Evolutionary conservation across 257 asterid genomes (phyloP), one percentile per base, ranked within the genome.

Genomic region (Leptodermis oblonga): DNA sequence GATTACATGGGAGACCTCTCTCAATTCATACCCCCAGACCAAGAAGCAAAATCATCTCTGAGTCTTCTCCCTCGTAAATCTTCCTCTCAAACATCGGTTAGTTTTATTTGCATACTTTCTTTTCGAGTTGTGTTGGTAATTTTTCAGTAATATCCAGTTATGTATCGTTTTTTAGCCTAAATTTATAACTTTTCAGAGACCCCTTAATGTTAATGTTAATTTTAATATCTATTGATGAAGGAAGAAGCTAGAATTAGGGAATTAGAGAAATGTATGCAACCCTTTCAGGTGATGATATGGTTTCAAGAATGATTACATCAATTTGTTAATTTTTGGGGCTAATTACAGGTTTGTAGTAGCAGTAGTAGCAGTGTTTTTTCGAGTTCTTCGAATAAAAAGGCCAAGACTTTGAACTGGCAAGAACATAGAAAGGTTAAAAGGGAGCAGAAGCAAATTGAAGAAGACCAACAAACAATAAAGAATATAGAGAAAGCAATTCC

Each of bases 1-100:
- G 97, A 92, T 82, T 93, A 88, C 82, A 87, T 93, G 97, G 97
- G 95, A 36, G 97, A 93, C 79, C 90, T 93, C 70, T 88, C 95
- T 71, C 92, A 70, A 25, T 93, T 93, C 71, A 63, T 90, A 30
- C 89, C 94, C 51, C 80, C 82, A 3, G 84, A 43, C 42, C 65
- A 82, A 65, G 67, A 43, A 70, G 65, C 72, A n/a, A 51, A 51
- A 20, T 51, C 64, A 7, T 7, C 14, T 43, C 72, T 13, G 6
- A 58, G 4, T 25, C 51, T 62, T n/a, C 34, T 11, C 61, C 72
- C 80, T 39, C 58, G 86, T 69, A 86, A 70, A 68, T 41, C 87
- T 69, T 79, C 92, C 69, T 69, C 90, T 4, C 81, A 78, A 73
- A 75, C 66, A 34, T 15, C 82, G 95, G 98, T 89, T 7, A 30